These are phyloP conservation scores for Asterochloris erici DNA, from an alignment of 139 green algal species.

Conservation along the genomic window DNA sequence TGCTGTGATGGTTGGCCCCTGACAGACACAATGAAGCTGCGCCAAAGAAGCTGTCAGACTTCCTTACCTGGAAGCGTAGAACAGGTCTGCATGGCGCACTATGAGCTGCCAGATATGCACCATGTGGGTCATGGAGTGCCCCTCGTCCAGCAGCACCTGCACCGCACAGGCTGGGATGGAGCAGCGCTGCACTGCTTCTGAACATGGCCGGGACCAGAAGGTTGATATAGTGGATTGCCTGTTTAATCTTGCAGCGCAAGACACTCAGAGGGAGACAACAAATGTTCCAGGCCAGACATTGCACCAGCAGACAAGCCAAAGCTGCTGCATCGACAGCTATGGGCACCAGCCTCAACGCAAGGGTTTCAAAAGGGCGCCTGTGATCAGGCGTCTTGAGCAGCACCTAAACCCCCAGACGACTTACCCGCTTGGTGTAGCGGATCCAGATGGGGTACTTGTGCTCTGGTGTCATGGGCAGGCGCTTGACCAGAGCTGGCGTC, in stretches of 20 bases:
- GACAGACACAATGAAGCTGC: too few relatives aligned
- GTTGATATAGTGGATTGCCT: background rate
- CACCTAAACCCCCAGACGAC: too few relatives aligned
- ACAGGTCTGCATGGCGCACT: slow-evolving; percentile 81
- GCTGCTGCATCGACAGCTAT: background rate
- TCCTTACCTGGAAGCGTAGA: slow-evolving; percentile 61
- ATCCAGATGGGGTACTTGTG: slow-evolving; percentile 69
- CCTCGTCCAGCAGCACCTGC: slow-evolving; percentile 82
- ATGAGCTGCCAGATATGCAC: slow-evolving; percentile 91
- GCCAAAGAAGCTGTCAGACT: too few relatives aligned
- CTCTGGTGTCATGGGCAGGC: slow-evolving; percentile 3
- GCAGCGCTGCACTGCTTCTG: background rate
- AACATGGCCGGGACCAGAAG: background rate
- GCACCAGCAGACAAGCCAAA: background rate
- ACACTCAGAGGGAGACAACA: background rate
- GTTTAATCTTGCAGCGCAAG: background rate
- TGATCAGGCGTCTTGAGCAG: background rate
- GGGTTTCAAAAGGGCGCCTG: background rate
- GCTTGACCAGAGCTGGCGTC: slow-evolving; percentile 25
- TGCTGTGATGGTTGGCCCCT: slow-evolving; percentile 18
- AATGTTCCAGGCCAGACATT: background rate
- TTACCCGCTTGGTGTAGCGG: slow-evolving; percentile 67
- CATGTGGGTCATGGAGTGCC: slow-evolving; percentile 61
- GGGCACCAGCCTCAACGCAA: background rate
- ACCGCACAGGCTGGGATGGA: slow-evolving; percentile 23